Evolutionary conservation across 352 stramenopile species (phyloP), one percentile per base, ranked within the genome.

Genomic region (Lagenidium sp.): DNA sequence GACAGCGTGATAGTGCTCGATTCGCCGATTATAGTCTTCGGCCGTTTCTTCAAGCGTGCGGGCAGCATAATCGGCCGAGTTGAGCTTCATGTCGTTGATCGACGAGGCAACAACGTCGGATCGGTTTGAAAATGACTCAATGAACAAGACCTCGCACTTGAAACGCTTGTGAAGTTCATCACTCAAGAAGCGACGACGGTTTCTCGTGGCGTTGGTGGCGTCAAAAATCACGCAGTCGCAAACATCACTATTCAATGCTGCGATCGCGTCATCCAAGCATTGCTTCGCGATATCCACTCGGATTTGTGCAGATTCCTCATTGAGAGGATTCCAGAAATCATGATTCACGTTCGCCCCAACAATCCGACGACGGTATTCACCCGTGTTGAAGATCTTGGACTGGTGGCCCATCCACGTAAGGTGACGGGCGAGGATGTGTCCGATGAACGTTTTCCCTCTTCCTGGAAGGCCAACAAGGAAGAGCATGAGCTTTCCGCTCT

Each of bases 401-500:
- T 85, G 64, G 50, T 92, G 75, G 13, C 79, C 79, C 76, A 92
- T 89, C 79, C 79, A 92, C 16, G 76, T 89, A 59, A 92, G 61
- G 50, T 92, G 74, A 16, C 79, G 69, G 21, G 76, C 70, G 8
- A 92, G 49, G 44, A 87, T 86, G 55, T 92, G 74, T 1, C 75
- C 79, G 35, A 92, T 87, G 44, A 88, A 89, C 16, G 79, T 92
- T 56, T 92, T 92, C n/a, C 79, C 79, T 15, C 79, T 66, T 4
- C 76, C 79, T 20, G 79, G 79, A 2, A 92, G 58, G 0, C 79
- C 79, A 1, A 92, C 79, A 1, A 92, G 55, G 29, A 92, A 85
- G 47, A 92, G 72, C 21, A 89, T 83, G 6, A 92, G 69, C 47
- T 89, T 92, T 8, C 73, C 75, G 6, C 63, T 65, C 5, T 61